phyloP scores from a whole-genome alignment of 306 rosid genomes.

The Lathyrus sativus region DNA sequence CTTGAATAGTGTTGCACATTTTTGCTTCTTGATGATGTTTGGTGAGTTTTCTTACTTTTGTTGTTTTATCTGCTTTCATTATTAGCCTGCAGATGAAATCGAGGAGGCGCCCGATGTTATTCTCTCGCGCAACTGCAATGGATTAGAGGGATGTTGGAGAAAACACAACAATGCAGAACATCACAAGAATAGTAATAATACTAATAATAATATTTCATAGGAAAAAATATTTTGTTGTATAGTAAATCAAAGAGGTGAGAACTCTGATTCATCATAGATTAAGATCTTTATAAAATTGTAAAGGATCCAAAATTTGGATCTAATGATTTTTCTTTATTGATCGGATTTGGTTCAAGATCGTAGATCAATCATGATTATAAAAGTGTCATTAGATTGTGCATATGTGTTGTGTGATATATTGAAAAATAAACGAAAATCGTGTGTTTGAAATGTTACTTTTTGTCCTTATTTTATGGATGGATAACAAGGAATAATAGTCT shows the following conservation, averaged over 20 bases:
- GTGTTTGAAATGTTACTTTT: neutral
- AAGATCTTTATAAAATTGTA: neutral
- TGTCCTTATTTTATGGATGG: neutral
- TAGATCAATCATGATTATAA: neutral
- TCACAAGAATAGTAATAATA: neutral
- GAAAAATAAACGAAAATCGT: neutral
- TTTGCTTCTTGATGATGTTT: neutral
- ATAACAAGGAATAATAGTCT: neutral
- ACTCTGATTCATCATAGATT: neutral
- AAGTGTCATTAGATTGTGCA: neutral
- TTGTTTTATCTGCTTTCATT: constrained; percentile 5
- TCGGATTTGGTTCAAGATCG: neutral
- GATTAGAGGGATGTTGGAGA: constrained; percentile 33
- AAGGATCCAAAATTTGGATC: neutral
- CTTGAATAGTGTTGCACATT: constrained; percentile 4
- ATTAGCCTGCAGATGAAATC: constrained; percentile 66
- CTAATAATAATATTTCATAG: neutral
- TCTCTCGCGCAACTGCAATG: constrained; percentile 41
- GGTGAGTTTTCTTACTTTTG: neutral
- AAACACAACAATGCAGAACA: constrained; percentile 15
- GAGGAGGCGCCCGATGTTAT: constrained; percentile 66
- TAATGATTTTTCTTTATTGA: neutral
- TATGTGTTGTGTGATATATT: neutral
- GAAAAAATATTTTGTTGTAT: neutral
- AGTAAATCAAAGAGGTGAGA: neutral